Percentiles rank a stretch among this genome's conserved stretches.
Evolutionary conservation across 768 basidiomycete species (phyloP).

Genomic region (Gloeophyllum trabeum): DNA sequence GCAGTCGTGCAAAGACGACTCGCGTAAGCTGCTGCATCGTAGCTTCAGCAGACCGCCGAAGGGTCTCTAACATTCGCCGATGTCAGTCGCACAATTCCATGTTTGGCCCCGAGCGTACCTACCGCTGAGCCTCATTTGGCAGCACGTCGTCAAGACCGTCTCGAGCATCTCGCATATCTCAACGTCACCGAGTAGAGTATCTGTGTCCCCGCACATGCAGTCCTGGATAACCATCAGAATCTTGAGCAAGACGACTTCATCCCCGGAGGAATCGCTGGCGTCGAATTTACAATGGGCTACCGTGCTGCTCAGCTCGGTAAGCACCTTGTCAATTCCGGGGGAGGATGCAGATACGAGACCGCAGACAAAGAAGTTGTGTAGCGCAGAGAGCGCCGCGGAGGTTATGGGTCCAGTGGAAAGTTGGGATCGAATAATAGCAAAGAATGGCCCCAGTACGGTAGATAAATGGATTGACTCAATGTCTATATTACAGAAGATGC

Average conservation of each 20-base stretch:
- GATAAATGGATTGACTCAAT: slow-evolving; percentile 44
- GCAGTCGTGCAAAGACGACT: slow-evolving; percentile 69
- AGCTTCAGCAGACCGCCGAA: slow-evolving; percentile 78
- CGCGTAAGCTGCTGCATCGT: slow-evolving; percentile 85
- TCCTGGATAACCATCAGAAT: slow-evolving; percentile 86
- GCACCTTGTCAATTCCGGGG: slow-evolving; percentile 45
- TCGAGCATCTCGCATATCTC: slow-evolving; percentile 98
- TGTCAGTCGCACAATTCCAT: slow-evolving; percentile 4
- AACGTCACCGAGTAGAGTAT: slow-evolving; percentile 73
- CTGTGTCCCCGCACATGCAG: slow-evolving; percentile 62
- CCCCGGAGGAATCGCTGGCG: slow-evolving; percentile 92
- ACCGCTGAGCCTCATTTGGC: slow-evolving; percentile 96
- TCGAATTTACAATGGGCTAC: slow-evolving; percentile 97
- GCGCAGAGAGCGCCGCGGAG: slow-evolving; percentile 79
- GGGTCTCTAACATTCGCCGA: slow-evolving; percentile 67
- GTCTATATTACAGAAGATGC: slow-evolving; percentile 30
- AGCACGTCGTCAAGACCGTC: slow-evolving; percentile 92
- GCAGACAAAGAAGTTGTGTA: slow-evolving; percentile 82
- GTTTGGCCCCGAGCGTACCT: no score
- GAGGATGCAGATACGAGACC: slow-evolving; percentile 55
- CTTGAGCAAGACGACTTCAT: slow-evolving; percentile 89
- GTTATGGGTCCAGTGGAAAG: slow-evolving; percentile 96
- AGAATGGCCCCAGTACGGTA: slow-evolving; percentile 74
- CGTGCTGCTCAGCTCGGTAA: slow-evolving; percentile 78
- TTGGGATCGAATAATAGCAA: slow-evolving; percentile 86